phyloP scores from a whole-genome alignment of 805 yeast genomes.

The Torulaspora franciscae region DNA sequence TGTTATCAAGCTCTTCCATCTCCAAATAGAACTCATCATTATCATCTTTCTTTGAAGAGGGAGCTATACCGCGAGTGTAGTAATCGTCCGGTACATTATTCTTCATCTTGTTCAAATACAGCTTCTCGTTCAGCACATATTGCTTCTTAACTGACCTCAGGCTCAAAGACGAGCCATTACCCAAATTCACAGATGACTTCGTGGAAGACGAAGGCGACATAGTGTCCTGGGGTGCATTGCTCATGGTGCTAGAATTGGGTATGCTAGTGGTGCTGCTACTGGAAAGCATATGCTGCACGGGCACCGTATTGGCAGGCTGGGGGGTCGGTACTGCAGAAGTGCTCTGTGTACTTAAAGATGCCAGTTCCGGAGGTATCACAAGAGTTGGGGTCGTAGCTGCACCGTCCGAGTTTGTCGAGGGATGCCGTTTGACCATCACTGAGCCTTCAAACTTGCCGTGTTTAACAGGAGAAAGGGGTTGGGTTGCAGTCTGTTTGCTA shows the following conservation, averaged over 20 bases:
- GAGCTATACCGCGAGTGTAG: conserved; percentile 60
- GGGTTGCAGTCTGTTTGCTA: conserved; percentile 2
- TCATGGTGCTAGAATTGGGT: conserved; percentile 4
- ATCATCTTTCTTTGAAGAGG: conserved; percentile 32
- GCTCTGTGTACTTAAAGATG: conserved; percentile 23
- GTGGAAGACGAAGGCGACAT: conserved; percentile 20
- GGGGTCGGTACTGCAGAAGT: conserved; percentile 21
- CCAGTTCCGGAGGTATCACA: conserved; percentile 28
- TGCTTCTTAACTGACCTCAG: conserved; percentile 27
- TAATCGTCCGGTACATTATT: conserved; percentile 64
- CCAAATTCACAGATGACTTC: conserved; percentile 17
- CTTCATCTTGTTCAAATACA: conserved; percentile 57
- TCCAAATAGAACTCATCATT: conserved; percentile 30
- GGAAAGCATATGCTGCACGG: conserved; percentile 12
- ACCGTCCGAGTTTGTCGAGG: conserved; percentile 12
- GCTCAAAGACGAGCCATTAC: conserved; percentile 11
- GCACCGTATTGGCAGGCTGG: conserved; percentile 6
- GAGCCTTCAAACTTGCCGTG: conserved; percentile 9
- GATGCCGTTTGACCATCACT: conserved; percentile 8
- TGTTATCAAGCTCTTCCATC: conserved; percentile 24
- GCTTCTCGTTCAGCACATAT: conserved; percentile 53
- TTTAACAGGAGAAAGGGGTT: conserved; percentile 11
- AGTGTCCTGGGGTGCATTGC: conserved; percentile 10
- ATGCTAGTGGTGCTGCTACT: conserved; percentile 7
- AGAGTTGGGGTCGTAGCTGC: conserved; percentile 21